Evolutionary conservation across 2,329 filamentous ascomycete genomes (phyloP).

Genomic region (Penicillium sp.): DNA sequence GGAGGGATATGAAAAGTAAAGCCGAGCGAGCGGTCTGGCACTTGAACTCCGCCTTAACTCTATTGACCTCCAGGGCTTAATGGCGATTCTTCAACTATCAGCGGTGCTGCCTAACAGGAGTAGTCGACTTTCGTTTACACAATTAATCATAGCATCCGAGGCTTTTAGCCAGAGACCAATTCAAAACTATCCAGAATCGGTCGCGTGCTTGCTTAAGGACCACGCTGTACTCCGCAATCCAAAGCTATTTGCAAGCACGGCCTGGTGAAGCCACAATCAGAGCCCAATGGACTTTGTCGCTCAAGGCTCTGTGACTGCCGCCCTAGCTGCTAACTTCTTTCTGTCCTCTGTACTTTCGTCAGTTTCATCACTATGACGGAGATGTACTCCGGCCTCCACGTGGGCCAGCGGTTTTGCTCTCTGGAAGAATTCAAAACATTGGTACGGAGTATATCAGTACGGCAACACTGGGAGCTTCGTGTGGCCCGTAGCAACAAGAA

Average conservation of each 20-base stretch:
- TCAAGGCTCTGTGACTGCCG: slow-evolving; percentile 11
- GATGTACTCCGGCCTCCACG: slow-evolving; percentile 34
- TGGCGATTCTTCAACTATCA: slow-evolving; percentile 2
- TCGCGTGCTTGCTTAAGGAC: slow-evolving; percentile 12
- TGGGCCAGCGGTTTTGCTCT: slow-evolving; percentile 33
- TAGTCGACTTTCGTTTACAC: not conserved
- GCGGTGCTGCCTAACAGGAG: not conserved
- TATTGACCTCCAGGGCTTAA: slow-evolving; percentile 1
- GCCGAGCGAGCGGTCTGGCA: slow-evolving; percentile 20
- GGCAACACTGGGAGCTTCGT: slow-evolving; percentile 36
- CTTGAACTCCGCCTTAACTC: slow-evolving; percentile 7
- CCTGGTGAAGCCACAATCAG: slow-evolving; percentile 4
- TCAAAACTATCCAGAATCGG: not conserved
- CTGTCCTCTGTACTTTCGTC: slow-evolving; percentile 10
- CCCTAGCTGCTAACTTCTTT: slow-evolving; percentile 12
- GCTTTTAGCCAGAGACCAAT: not conserved
- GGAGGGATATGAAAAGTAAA: slow-evolving; percentile 17
- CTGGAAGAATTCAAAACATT: slow-evolving; percentile 34
- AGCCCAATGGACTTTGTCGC: slow-evolving; percentile 23
- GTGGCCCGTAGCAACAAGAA: slow-evolving; percentile 36
- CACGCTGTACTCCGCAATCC: slow-evolving; percentile 10
- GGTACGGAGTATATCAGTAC: slow-evolving; percentile 35
- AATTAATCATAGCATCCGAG: not conserved
- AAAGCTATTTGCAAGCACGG: slow-evolving; percentile 4
- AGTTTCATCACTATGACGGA: slow-evolving; percentile 27